Base-by-base conservation (phyloP, 495 filamentous ascomycete species). In the Penicillium alfredii region DNA sequence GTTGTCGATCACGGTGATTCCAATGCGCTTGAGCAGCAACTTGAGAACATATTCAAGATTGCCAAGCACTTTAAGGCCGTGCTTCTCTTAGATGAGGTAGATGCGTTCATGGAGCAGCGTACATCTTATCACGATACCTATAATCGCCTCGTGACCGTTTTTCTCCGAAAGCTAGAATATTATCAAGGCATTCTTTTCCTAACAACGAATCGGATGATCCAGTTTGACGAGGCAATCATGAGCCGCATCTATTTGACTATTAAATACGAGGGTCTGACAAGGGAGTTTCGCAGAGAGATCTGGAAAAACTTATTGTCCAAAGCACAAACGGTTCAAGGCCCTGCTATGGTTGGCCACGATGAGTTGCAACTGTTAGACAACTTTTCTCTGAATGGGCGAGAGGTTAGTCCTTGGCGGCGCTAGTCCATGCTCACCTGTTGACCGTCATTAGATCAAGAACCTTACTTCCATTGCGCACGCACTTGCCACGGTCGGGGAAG, bases 91-190 rank as follows among this genome's bases (percentile, higher is more conserved):
- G 66, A 73, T 44, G 64, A 71, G 44, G 68, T 62, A n/a, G 69
- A 72, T 44, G 53, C 64, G 6, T 71, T 63, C 46, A 50, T 73
- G 24, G 49, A 56, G 31, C 20, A 29, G 18, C 21, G 21, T 23
- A 23, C 21, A 5, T 23, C 21, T 23, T 23, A 23, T 9, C 9
- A 23, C 9, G 9, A 9, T 9, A 23, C 21, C 21, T 23, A 23
- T 9, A 23, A 23, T 23, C 21, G 21, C 21, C 21, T 23, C 9
- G 9, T 23, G 9, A 23, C 21, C 6, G 64, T 76, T 12, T 77
- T 78, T 37, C 58, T 77, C 0, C 56, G 76, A 6, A 52, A 56
- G 0, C 52, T 78, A 1, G 76, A 78, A 35, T 78, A 74, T 47
- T 80, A 78, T 39, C 34, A 55, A 1, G 72, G 73, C 6, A 38